These are phyloP conservation scores for Aspergillus tubingensis DNA, from an alignment of 2,329 filamentous ascomycete genomes.

Conservation along the genomic window DNA sequence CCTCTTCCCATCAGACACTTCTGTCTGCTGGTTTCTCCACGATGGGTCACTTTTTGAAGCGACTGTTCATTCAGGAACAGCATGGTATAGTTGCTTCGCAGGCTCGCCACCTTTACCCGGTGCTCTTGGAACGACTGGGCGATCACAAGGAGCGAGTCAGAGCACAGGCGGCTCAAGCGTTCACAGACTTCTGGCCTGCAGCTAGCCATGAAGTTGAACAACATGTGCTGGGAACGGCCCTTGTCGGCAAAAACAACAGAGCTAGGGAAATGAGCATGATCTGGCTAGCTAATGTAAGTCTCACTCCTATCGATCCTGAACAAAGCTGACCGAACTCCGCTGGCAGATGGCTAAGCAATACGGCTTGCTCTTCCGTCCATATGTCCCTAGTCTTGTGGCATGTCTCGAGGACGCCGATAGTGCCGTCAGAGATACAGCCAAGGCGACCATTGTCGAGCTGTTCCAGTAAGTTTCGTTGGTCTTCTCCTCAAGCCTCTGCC, in stretches of 20 bases:
- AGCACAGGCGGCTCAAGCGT: constrained; percentile 69
- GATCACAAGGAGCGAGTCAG: constrained; percentile 87
- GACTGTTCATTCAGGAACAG: constrained; percentile 81
- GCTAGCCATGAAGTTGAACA: constrained; percentile 75
- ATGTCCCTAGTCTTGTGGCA: constrained; percentile 80
- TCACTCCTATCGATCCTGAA: constrained; percentile 10
- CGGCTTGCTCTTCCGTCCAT: constrained; percentile 75
- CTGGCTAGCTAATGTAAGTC: constrained; percentile 74
- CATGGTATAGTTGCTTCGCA: constrained; percentile 69
- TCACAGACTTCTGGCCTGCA: constrained; percentile 74
- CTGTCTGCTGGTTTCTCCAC: constrained; percentile 84
- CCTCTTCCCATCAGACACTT: constrained; percentile 74
- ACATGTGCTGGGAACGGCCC: constrained; percentile 73
- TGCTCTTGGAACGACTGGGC: constrained; percentile 81
- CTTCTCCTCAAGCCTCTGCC: neutral
- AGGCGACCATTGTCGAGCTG: constrained; percentile 79
- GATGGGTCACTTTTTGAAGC: constrained; percentile 82
- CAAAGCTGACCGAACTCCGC: constrained; percentile 12
- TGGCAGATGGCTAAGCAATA: constrained; percentile 76
- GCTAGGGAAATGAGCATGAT: constrained; percentile 83
- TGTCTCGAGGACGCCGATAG: constrained; percentile 88
- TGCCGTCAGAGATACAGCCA: constrained; percentile 81
- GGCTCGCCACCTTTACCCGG: constrained; percentile 68
- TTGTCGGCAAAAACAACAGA: constrained; percentile 77
- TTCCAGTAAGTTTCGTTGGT: constrained; percentile 63